phyloP scores from a whole-genome alignment of 148 eudicot species.

The Nepenthes mirabilis region DNA sequence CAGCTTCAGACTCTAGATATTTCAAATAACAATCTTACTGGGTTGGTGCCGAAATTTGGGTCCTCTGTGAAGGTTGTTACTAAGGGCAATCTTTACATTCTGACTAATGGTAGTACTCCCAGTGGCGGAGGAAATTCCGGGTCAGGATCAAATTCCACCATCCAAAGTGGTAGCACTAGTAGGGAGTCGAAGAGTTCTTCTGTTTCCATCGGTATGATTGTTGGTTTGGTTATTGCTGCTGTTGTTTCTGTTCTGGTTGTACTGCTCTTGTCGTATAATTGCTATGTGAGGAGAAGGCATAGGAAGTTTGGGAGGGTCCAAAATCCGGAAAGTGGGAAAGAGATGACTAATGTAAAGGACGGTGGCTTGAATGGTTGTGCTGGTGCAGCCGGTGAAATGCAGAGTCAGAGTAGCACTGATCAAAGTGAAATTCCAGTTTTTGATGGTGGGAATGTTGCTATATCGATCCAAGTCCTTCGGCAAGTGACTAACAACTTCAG shows the following conservation, averaged over 20 bases:
- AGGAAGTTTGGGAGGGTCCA: conserved; percentile 9
- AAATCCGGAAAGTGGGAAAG: conserved; percentile 11
- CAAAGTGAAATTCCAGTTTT: conserved; percentile 23
- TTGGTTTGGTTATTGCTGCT: conserved; percentile 19
- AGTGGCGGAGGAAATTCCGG: conserved; percentile 4
- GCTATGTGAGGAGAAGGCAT: conserved; percentile 8
- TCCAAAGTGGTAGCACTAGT: background rate
- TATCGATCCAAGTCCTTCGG: conserved; percentile 48
- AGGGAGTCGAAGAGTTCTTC: conserved; percentile 8
- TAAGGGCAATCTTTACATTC: conserved; percentile 36
- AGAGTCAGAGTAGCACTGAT: conserved; percentile 26
- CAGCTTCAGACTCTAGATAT: conserved; percentile 33
- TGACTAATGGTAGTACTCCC: conserved; percentile 11
- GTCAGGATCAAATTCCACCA: conserved; percentile 1
- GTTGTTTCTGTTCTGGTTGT: conserved; percentile 8
- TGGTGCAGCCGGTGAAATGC: conserved; percentile 25
- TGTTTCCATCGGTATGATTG: conserved; percentile 16
- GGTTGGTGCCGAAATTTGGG: conserved; percentile 33
- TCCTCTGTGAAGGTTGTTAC: conserved; percentile 18
- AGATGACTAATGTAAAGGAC: conserved; percentile 8
- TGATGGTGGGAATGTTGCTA: conserved; percentile 35
- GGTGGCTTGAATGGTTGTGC: conserved; percentile 15
- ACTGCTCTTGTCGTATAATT: conserved; percentile 14
- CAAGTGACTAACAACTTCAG: conserved; percentile 53
- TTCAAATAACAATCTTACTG: conserved; percentile 51